Evolutionary conservation across 2,329 filamentous ascomycete species (phyloP).

Genomic region (Talaromyces rugulosus): DNA sequence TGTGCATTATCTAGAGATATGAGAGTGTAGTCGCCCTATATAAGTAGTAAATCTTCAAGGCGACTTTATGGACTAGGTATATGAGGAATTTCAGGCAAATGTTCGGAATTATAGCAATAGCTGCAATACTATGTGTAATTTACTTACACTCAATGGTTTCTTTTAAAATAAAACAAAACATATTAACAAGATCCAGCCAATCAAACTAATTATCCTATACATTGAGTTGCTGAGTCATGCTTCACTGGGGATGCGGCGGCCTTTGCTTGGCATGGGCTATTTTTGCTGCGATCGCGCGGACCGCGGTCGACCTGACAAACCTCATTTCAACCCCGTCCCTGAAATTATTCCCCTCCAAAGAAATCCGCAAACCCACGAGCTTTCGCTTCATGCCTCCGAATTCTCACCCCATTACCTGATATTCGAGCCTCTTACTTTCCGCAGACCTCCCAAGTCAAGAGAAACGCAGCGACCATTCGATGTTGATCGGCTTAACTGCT

Average conservation of each 20-base stretch:
- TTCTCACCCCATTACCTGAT: not conserved
- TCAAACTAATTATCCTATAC: not conserved
- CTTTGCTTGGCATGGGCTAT: not conserved
- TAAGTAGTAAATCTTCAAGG: too few relatives aligned
- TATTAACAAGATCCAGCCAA: not conserved
- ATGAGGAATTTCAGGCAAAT: too few relatives aligned
- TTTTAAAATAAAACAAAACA: too few relatives aligned
- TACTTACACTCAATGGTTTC: too few relatives aligned
- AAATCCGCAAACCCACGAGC: not conserved
- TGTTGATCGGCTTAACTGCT: not conserved
- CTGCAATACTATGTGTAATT: too few relatives aligned
- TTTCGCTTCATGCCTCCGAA: not conserved
- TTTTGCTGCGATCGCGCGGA: not conserved
- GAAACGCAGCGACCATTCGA: not conserved
- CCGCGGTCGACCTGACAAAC: not conserved
- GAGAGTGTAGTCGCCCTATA: too few relatives aligned
- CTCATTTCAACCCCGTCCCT: not conserved
- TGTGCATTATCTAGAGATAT: too few relatives aligned
- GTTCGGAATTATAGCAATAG: too few relatives aligned
- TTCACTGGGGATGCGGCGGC: too few relatives aligned
- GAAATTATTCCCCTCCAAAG: not conserved
- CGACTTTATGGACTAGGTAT: too few relatives aligned
- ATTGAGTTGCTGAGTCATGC: not conserved
- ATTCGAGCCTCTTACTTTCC: not conserved
- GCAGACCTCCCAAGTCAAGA: not conserved